phyloP scores from a whole-genome alignment of 306 rosid species.

The Cucurbita moschata region DNA sequence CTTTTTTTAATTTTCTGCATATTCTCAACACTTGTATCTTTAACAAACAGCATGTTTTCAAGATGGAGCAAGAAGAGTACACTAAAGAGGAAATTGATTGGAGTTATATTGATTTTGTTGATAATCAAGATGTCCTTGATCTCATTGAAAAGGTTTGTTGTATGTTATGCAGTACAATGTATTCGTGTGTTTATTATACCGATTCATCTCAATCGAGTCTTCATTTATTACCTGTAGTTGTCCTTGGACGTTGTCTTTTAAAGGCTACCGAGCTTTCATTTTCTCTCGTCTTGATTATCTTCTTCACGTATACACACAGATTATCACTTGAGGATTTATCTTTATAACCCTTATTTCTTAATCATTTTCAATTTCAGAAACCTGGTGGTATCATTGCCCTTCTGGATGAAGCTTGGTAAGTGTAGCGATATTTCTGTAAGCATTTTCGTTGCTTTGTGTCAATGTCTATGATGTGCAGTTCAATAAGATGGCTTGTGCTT shows the following conservation, averaged over 20 bases:
- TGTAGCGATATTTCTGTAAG: background rate
- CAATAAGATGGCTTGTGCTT: conserved; percentile 4
- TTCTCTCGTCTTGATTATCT: too few relatives aligned
- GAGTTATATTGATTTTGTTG: conserved; percentile 99
- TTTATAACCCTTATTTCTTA: background rate
- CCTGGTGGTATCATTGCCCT: conserved; percentile 99
- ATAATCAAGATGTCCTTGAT: conserved; percentile 88
- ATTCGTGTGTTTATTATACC: background rate
- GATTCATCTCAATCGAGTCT: too few relatives aligned
- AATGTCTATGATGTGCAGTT: background rate
- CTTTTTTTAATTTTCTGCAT: background rate
- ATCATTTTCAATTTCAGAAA: conserved; percentile 51
- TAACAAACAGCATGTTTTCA: conserved; percentile 82
- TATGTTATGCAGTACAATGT: background rate
- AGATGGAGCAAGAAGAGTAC: conserved; percentile 99
- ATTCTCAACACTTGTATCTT: conserved; percentile 1
- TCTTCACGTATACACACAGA: too few relatives aligned
- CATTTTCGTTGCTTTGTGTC: background rate
- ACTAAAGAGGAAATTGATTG: conserved; percentile 97
- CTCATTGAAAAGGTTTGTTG: conserved; percentile 86
- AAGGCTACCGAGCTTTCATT: too few relatives aligned
- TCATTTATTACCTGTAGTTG: too few relatives aligned
- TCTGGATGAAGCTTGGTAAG: conserved; percentile 98
- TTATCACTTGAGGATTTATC: background rate
- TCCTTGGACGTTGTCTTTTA: too few relatives aligned